Conservation (phyloP, 169 alveolate species). For the Cryptosporidium bovis region DNA sequence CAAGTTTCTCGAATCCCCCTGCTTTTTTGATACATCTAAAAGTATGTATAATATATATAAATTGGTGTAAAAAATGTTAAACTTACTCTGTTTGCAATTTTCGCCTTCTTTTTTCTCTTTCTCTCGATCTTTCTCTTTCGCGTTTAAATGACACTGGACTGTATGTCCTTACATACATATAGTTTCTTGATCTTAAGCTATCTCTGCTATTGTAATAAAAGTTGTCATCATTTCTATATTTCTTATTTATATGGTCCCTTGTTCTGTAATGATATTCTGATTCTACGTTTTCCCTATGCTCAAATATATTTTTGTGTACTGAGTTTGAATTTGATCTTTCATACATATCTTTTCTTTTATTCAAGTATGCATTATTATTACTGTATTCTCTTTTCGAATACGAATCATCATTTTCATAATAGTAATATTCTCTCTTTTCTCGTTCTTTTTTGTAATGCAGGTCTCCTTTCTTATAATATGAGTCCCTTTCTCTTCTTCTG, state of each 20-base stretch:
- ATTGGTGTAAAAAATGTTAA: neutral
- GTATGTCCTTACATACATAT: neutral
- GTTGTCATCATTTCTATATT: neutral
- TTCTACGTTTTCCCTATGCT: no score
- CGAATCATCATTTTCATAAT: neutral
- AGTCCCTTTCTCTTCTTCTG: no score
- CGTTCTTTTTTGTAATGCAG: neutral
- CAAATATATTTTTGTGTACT: no score
- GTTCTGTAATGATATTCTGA: no score
- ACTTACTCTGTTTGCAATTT: constrained; percentile 79
- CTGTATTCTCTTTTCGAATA: no score
- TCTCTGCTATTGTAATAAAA: neutral
- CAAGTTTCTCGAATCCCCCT: constrained; percentile 91
- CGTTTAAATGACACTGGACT: constrained; percentile 29
- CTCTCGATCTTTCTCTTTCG: constrained; percentile 78
- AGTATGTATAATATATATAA: neutral
- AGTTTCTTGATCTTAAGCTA: neutral
- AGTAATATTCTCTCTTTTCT: constrained; percentile 3
- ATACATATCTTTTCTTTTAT: no score
- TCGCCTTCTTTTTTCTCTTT: constrained; percentile 79
- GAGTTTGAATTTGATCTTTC: no score
- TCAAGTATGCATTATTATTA: no score
- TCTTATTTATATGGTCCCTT: no score
- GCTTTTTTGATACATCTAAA: constrained; percentile 85
- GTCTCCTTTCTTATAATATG: neutral